Evolutionary conservation across 2,329 filamentous ascomycete species (phyloP).

Genomic region (Xylaria sp.): DNA sequence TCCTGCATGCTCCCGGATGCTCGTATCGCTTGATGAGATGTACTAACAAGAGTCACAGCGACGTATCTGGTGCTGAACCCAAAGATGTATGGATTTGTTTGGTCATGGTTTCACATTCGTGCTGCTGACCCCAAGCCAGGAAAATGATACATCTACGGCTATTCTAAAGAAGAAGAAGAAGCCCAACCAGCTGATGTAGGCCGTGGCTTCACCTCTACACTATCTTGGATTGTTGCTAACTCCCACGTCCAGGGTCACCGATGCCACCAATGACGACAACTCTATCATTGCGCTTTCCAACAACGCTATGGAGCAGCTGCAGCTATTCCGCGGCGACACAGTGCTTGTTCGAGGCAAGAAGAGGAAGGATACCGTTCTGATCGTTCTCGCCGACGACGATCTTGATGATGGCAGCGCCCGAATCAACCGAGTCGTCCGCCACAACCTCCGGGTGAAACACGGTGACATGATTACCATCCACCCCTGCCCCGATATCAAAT

Average conservation of each 20-base stretch:
- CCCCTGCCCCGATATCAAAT: conserved; percentile 99
- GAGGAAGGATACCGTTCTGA: conserved; percentile 97
- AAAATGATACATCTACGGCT: conserved; percentile 90
- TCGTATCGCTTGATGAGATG: background rate
- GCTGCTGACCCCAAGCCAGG: conserved; percentile 53
- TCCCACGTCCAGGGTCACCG: conserved; percentile 76
- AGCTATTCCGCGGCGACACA: conserved; percentile 98
- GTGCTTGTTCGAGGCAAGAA: conserved; percentile 99
- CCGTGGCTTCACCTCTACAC: background rate
- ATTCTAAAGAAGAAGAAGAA: conserved; percentile 99
- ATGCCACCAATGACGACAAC: conserved; percentile 99
- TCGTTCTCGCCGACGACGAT: conserved; percentile 96
- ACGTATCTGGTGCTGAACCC: conserved; percentile 85
- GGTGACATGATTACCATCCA: conserved; percentile 97
- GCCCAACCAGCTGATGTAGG: conserved; percentile 95
- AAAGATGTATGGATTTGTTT: conserved; percentile 69
- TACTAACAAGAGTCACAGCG: conserved; percentile 62
- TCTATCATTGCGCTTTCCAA: conserved; percentile 98
- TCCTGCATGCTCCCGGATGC: conserved; percentile 30
- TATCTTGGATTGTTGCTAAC: conserved; percentile 19
- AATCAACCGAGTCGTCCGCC: conserved; percentile 97
- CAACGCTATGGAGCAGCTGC: conserved; percentile 97
- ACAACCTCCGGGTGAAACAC: conserved; percentile 98
- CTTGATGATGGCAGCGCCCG: conserved; percentile 96
- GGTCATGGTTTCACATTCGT: conserved; percentile 22